phyloP scores from a whole-genome alignment of 2,329 filamentous ascomycete genomes.

The Sarocladiaceae sp. region DNA sequence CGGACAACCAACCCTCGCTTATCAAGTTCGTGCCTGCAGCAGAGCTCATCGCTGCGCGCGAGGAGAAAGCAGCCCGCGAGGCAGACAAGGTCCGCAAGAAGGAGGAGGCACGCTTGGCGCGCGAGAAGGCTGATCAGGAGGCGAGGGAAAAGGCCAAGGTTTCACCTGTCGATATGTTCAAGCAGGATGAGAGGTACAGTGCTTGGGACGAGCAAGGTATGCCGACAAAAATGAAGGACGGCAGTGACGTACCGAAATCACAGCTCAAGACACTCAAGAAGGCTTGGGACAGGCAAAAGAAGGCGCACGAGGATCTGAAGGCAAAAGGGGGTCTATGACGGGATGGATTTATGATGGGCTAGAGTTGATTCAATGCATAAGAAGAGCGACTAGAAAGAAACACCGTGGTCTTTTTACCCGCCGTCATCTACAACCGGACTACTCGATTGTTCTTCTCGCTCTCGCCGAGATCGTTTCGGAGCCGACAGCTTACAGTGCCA shows the following conservation, averaged over 20 bases:
- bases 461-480: too few relatives aligned
- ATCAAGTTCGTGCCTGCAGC: constrained; percentile 61
- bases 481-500: too few relatives aligned
- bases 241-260: constrained; percentile 76
- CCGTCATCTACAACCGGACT: too few relatives aligned
- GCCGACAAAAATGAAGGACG: constrained; percentile 72
- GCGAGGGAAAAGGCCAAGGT: constrained; percentile 55
- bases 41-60: constrained; percentile 53
- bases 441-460: too few relatives aligned
- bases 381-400: neutral
- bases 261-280: constrained; percentile 79
- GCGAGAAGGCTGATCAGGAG: constrained; percentile 47
- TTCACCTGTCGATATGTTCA: constrained; percentile 52
- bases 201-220: constrained; percentile 82
- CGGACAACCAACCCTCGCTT: constrained; percentile 62
- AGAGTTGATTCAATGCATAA: too few relatives aligned
- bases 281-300: constrained; percentile 88
- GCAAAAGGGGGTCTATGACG: constrained; percentile 24
- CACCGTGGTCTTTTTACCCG: too few relatives aligned
- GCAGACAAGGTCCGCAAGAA: constrained; percentile 55
- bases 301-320: constrained; percentile 62
- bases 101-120: constrained; percentile 48
- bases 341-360: constrained; percentile 13
- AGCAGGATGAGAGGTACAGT: constrained; percentile 54
- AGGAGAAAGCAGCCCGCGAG: constrained; percentile 56